Percentiles rank a stretch among this genome's conserved stretches.
These are phyloP conservation scores for Boletus rubescentipes DNA, from an alignment of 768 basidiomycete species.

Conservation along the genomic window DNA sequence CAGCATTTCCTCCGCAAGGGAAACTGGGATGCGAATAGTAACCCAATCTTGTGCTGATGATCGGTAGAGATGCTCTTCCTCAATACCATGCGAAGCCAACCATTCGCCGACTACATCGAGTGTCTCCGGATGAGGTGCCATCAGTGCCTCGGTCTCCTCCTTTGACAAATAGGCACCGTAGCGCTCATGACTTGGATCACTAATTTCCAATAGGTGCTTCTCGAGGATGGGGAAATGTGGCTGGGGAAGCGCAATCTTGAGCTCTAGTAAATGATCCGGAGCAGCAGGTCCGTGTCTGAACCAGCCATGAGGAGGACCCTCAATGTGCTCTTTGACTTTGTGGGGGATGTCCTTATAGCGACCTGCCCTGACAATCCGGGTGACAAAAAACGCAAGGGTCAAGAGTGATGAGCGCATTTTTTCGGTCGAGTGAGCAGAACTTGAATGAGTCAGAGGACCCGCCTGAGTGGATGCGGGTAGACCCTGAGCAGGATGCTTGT, in stretches of 20 bases:
- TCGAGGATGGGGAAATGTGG: constrained; percentile 50
- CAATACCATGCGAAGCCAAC: constrained; percentile 56
- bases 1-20: constrained; percentile 67
- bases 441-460: background rate
- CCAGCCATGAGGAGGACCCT: constrained; percentile 49
- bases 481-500: background rate
- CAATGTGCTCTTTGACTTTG: constrained; percentile 50
- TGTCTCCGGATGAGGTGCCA: constrained; percentile 56
- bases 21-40: constrained; percentile 54
- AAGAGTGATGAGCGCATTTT: constrained; percentile 17
- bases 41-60: constrained; percentile 75
- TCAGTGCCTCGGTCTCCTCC: constrained; percentile 60
- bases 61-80: constrained; percentile 44
- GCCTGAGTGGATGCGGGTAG: background rate
- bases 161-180: constrained; percentile 62
- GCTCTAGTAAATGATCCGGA: constrained; percentile 44
- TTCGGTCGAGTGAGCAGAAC: background rate
- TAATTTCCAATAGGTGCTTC: constrained; percentile 54
- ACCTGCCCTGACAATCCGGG: constrained; percentile 13
- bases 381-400: constrained; percentile 9
- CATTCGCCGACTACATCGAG: constrained; percentile 57
- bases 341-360: constrained; percentile 10
- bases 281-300: constrained; percentile 41
- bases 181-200: constrained; percentile 52
- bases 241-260: constrained; percentile 60